Evolutionary conservation across 73 alveolate species (phyloP), one percentile per base, ranked within the genome.

Genomic region (Paramecium biaurelia): DNA sequence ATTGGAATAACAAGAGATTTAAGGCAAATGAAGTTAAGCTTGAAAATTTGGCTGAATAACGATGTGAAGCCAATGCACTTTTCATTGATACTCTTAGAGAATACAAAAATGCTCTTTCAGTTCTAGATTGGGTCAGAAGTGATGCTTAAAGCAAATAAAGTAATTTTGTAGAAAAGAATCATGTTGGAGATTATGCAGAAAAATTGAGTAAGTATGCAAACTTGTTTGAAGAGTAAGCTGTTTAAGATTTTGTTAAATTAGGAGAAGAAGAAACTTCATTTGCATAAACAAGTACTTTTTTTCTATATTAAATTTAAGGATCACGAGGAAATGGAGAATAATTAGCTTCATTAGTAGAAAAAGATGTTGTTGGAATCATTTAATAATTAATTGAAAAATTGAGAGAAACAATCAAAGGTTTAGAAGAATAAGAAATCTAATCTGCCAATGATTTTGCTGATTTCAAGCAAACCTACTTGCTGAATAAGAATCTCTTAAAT

Each of bases 401-500:
- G 28, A 79, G 90, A 79, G 90, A 79, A 0, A 79, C 90, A 14
- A 79, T 79, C 12, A 79, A 79, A 79, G 57, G 90, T 6, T 79
- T 79, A 23, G 90, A 79, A 45, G 90, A 79, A 79, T 45, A 79
- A 47, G 90, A 79, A 79, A 79, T 79, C 56, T 30, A 8, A 47
- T 43, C 76, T 23, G 90, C 90, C 8, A 79, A 79, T 79, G 90
- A 79, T 79, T 45, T 41, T 47, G 90, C 90, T 79, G 90, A 79
- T 47, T 79, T 79, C 76, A 79, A 79, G 35, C 90, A 8, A 79
- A 79, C n/a, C 18, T 79, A 14, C 28, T 79, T n/a, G 90, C 90
- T 79, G 90, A 79, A 79, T 79, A 79, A 45, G 90, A 79, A 43
- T 79, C 90, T 63, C 90, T 79, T 45, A 79, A 79, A 79, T 45